Evolutionary conservation across 129 eudicot species (phyloP), one percentile per base, ranked within the genome.

Genomic region (Ambrosia artemisiifolia): DNA sequence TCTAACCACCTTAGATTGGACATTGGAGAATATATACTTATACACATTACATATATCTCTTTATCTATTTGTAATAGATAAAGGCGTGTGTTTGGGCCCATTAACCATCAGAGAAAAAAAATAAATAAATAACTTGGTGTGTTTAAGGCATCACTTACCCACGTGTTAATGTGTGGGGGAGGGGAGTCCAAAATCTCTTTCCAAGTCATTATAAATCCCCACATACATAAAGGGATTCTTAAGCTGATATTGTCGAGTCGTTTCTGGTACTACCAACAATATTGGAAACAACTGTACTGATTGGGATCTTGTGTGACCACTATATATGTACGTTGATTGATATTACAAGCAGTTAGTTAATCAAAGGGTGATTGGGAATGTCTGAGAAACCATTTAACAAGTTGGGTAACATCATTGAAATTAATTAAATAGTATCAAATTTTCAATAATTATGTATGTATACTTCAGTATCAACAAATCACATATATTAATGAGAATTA

Each of bases 121-220:
- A 44, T n/a, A n/a, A n/a, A n/a, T n/a, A n/a, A n/a, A n/a, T n/a
- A n/a, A n/a, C n/a, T 30, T 4, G 42, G 8, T 43, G 75, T 46
- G 42, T 57, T 55, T 33, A 44, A 17, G 53, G 80, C 75, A 76
- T 46, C 75, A 59, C 63, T 49, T 46, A 60, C 69, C 75, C 80
- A 76, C 69, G 75, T 76, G 80, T 75, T 47, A 47, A 65, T 66
- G 67, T 3, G 46, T 43, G 67, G 61, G 74, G 42, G 73, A 43
- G 7, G 74, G 67, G 28, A 16, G 33, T 24, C 28, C 28, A 24
- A 24, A 24, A 24, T 24, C 28, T 24, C 28, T 24, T 24, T 24
- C 28, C 28, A 24, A 24, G 28, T 24, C 28, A 24, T 24, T 24
- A 24, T 24, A 24, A 24, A 24, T 55, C 28, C 28, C 28, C 28